Evolutionary conservation across 345 rosid species (phyloP).

Genomic region (Populus nigra): DNA sequence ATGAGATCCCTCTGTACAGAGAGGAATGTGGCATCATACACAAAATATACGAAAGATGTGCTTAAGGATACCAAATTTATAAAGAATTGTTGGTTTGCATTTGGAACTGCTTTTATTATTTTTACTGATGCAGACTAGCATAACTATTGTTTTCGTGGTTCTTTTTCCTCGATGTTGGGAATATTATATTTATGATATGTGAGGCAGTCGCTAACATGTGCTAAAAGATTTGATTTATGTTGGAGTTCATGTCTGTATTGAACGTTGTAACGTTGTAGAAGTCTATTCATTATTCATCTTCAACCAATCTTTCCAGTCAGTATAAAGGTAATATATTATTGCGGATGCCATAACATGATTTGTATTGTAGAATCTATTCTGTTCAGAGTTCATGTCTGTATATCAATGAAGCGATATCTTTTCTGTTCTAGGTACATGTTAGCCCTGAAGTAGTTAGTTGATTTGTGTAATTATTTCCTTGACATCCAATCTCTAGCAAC

Average conservation of each 20-base stretch:
- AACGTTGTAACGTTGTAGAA: not conserved
- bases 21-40: not conserved
- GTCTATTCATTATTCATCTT: not conserved
- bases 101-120: not conserved
- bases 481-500: not conserved
- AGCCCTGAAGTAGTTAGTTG: not conserved
- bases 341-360: no score
- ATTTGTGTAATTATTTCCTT: not conserved
- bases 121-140: not conserved
- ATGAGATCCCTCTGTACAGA: not conserved
- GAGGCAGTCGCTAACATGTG: not conserved
- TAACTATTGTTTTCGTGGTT: not conserved
- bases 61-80: not conserved
- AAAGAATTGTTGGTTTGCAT: not conserved
- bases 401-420: not conserved
- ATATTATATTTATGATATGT: not conserved
- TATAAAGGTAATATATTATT: no score
- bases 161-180: not conserved
- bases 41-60: not conserved
- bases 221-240: not conserved
- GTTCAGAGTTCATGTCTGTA: not conserved
- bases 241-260: not conserved
- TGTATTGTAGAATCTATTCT: no score
- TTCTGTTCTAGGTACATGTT: not conserved
- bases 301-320: no score